These are phyloP conservation scores for Annulohypoxylon stygium DNA, from an alignment of 495 filamentous ascomycete genomes.

Conservation along the genomic window DNA sequence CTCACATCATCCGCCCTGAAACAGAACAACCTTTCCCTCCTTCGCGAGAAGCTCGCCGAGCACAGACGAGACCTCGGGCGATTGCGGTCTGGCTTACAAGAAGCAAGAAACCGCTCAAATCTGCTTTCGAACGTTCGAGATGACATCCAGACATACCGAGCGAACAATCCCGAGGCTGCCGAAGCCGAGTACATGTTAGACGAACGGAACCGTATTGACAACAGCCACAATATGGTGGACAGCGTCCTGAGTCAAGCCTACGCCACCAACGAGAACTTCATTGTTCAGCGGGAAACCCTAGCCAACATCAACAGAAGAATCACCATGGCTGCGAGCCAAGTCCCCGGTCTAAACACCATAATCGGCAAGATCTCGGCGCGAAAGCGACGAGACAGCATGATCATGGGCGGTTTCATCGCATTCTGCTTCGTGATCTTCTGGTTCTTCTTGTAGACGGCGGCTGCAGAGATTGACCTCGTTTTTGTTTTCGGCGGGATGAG, in stretches of 20 bases:
- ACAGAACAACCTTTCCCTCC: conserved; percentile 91
- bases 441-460: conserved; percentile 73
- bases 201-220: conserved; percentile 85
- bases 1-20: conserved; percentile 91
- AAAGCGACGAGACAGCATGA: conserved; percentile 94
- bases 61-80: conserved; percentile 86
- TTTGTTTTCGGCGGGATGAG: conserved; percentile 23
- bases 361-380: conserved; percentile 95
- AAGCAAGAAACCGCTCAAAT: conserved; percentile 86
- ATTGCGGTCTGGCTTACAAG: conserved; percentile 73
- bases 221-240: conserved; percentile 88
- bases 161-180: conserved; percentile 79
- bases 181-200: conserved; percentile 98
- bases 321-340: conserved; percentile 85
- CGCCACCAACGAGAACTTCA: conserved; percentile 93
- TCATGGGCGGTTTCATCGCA: conserved; percentile 90
- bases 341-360: conserved; percentile 93
- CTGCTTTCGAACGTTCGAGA: conserved; percentile 91
- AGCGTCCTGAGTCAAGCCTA: conserved; percentile 96
- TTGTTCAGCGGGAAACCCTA: conserved; percentile 85
- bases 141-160: conserved; percentile 90
- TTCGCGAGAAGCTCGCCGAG: conserved; percentile 88
- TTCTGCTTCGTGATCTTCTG: conserved; percentile 90
- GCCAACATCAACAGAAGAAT: conserved; percentile 89
- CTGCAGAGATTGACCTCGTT: conserved; percentile 3